Conservation (phyloP, 2,329 filamentous ascomycete species). For the Dactylellina haptotyla region DNA sequence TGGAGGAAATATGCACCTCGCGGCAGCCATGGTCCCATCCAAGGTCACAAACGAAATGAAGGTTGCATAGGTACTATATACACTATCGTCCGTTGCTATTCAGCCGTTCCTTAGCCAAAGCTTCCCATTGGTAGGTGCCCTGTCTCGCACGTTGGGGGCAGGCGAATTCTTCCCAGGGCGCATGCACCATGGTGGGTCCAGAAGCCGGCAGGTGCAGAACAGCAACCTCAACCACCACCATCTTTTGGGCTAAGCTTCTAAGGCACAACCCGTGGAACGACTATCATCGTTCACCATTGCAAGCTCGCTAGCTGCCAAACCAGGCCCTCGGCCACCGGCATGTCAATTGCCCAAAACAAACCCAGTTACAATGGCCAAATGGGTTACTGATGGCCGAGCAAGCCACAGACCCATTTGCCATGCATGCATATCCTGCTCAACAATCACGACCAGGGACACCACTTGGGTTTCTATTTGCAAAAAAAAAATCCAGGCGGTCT, state of each 20-base stretch:
- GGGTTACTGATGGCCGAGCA: constrained; percentile 15
- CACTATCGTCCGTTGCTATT: background rate
- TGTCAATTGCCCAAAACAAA: background rate
- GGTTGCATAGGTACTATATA: too few species aligned
- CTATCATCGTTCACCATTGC: constrained; percentile 10
- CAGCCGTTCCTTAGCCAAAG: constrained; percentile 51
- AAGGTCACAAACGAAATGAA: constrained; percentile 1
- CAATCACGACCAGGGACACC: constrained; percentile 23
- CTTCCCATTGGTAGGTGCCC: constrained; percentile 39
- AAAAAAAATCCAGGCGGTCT: constrained; percentile 5
- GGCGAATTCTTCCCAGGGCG: constrained; percentile 39
- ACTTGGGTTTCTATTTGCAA: too few species aligned
- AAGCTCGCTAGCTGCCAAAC: constrained; percentile 9
- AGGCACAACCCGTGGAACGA: constrained; percentile 26
- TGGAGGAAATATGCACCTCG: constrained; percentile 20
- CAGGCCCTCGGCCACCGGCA: constrained; percentile 10
- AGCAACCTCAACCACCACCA: constrained; percentile 41
- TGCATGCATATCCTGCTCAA: constrained; percentile 42
- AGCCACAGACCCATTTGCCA: constrained; percentile 39
- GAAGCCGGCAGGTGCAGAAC: constrained; percentile 42
- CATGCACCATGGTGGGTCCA: constrained; percentile 39
- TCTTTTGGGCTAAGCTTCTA: constrained; percentile 22
- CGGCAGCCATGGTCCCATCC: constrained; percentile 12
- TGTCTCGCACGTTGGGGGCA: constrained; percentile 22
- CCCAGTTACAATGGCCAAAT: constrained; percentile 9